Percentiles rank a stretch among this genome's conserved stretches.
Evolutionary conservation across 1,139 yeast species (phyloP).

Genomic region (Blastobotrys serpentis): DNA sequence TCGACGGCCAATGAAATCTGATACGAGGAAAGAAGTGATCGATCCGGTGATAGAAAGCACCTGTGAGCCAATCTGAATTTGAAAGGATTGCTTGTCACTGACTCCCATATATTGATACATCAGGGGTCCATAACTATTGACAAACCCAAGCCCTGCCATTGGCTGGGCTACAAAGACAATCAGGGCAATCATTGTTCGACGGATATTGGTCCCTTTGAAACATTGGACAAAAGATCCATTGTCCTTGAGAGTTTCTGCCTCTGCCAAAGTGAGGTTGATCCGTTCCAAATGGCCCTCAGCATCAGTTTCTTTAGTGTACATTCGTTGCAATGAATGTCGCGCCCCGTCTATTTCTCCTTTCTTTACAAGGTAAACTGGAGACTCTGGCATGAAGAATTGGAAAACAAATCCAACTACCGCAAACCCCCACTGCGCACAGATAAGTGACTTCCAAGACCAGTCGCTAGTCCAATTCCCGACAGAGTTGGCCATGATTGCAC

Average conservation of each 20-base stretch:
- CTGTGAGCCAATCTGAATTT: conserved; percentile 37
- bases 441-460: conserved; percentile 30
- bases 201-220: conserved; percentile 46
- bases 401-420: conserved; percentile 26
- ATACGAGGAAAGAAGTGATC: conserved; percentile 33
- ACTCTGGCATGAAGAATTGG: conserved; percentile 46
- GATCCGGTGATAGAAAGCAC: conserved; percentile 39
- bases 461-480: conserved; percentile 24
- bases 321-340: conserved; percentile 29
- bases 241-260: conserved; percentile 28
- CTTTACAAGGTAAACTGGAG: conserved; percentile 55
- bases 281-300: conserved; percentile 30
- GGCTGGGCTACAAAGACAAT: conserved; percentile 50
- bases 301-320: conserved; percentile 30
- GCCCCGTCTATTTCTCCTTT: conserved; percentile 44
- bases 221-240: conserved; percentile 46
- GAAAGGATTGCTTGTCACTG: conserved; percentile 33
- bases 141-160: conserved; percentile 52
- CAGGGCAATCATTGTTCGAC: conserved; percentile 52
- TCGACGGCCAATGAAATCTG: conserved; percentile 36
- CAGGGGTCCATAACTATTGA: conserved; percentile 47
- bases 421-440: conserved; percentile 31
- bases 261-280: conserved; percentile 38
- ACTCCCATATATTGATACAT: conserved; percentile 43
- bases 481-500: conserved; percentile 28